These are phyloP conservation scores for Lodderomyces orthopsilosis DNA, from an alignment of 1,139 yeast genomes.

Conservation along the genomic window DNA sequence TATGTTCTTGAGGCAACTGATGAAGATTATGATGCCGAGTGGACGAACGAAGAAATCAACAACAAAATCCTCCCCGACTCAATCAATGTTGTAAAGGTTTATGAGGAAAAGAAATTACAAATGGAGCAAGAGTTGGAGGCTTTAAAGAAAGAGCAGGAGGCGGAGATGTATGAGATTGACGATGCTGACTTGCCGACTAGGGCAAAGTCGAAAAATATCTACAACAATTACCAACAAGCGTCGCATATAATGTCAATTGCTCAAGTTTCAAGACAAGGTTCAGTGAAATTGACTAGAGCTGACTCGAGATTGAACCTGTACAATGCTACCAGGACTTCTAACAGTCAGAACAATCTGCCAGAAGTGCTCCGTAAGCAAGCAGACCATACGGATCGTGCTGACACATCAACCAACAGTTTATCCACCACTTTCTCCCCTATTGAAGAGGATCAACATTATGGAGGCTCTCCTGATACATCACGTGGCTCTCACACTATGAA, in stretches of 20 bases:
- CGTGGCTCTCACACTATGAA: conserved; percentile 2
- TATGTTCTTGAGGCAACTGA: conserved; percentile 12
- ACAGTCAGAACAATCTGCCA: neutral
- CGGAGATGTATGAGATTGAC: conserved; percentile 6
- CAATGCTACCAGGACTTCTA: neutral
- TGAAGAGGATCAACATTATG: neutral
- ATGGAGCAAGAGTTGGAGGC: conserved; percentile 14
- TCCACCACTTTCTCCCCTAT: neutral
- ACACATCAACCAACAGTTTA: neutral
- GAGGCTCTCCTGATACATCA: conserved; percentile 8
- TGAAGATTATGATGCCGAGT: conserved; percentile 2
- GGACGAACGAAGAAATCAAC: conserved; percentile 23
- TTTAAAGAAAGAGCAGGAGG: conserved; percentile 1
- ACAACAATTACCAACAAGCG: conserved; percentile 22
- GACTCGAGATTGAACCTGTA: neutral
- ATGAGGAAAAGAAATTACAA: conserved; percentile 11
- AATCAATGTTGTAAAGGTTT: conserved; percentile 20
- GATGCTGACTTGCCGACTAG: conserved; percentile 15
- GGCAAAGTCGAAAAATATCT: conserved; percentile 18
- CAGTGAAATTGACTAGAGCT: neutral
- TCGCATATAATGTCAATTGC: conserved; percentile 5
- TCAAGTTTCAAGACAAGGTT: conserved; percentile 2
- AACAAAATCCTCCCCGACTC: conserved; percentile 25
- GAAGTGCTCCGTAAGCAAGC: neutral
- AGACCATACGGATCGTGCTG: neutral